phyloP scores from a whole-genome alignment of 177 flowering plant genomes.

The Vitis hybrid region DNA sequence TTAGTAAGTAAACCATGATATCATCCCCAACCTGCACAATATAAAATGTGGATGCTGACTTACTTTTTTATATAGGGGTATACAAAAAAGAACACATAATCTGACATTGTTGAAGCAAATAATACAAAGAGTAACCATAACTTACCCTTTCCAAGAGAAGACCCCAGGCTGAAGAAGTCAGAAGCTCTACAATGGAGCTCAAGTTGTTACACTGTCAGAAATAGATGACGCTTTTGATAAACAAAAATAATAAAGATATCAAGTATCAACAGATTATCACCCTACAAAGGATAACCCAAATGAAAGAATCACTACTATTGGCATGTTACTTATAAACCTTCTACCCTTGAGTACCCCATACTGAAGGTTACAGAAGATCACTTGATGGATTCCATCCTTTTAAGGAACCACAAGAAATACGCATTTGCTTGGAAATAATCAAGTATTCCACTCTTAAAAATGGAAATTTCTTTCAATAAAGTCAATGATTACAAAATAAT shows the following conservation, averaged over 20 bases:
- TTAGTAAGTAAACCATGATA: constrained; percentile 59
- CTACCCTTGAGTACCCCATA: too few species aligned
- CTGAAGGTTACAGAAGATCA: too few species aligned
- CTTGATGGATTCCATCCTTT: too few species aligned
- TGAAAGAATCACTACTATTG: background rate
- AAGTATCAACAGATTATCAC: background rate
- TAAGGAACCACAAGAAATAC: too few species aligned
- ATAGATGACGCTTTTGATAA: background rate
- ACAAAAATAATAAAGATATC: background rate
- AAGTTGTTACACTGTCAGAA: constrained; percentile 38
- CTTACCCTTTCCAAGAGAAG: constrained; percentile 55
- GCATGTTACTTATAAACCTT: background rate
- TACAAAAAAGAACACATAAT: background rate
- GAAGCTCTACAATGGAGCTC: constrained; percentile 40
- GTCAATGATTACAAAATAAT: too few species aligned
- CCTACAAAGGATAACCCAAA: background rate
- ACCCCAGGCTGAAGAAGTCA: constrained; percentile 57
- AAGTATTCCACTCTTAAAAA: too few species aligned
- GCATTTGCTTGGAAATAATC: too few species aligned
- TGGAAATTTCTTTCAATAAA: too few species aligned
- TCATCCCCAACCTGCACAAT: constrained; percentile 68
- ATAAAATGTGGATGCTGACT: constrained; percentile 3
- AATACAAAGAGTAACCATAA: constrained; percentile 1
- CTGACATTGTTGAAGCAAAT: background rate
- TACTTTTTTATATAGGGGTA: background rate